phyloP scores from a whole-genome alignment of 2,329 filamentous ascomycete genomes.

The Neoscytalidium dimidiatum region DNA sequence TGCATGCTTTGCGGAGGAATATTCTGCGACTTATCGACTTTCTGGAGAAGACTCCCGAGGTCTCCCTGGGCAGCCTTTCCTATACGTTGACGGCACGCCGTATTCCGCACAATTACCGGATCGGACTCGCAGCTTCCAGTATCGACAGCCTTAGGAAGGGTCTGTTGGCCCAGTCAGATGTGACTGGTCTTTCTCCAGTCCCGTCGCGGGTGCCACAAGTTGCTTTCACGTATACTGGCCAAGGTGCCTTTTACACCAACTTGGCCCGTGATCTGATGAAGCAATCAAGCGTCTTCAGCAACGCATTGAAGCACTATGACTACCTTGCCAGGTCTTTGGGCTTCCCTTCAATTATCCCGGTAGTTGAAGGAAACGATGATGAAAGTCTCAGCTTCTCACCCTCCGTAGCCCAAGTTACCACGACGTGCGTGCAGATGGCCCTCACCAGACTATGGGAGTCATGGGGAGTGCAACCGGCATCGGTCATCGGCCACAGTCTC shows the following conservation, averaged over 20 bases:
- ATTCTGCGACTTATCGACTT: conserved; percentile 20
- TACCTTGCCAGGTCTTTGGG: conserved; percentile 29
- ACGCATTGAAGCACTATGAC: no score
- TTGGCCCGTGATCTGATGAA: conserved; percentile 25
- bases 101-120: conserved; percentile 26
- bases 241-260: conserved; percentile 32
- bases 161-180: no score
- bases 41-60: conserved; percentile 20
- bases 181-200: no score
- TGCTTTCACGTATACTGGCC: conserved; percentile 44
- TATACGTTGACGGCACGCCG: conserved; percentile 32
- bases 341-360: conserved; percentile 32
- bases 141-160: no score
- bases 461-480: conserved; percentile 21
- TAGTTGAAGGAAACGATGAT: conserved; percentile 20
- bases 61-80: conserved; percentile 23
- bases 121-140: conserved; percentile 3
- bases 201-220: conserved; percentile 26
- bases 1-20: conserved; percentile 23
- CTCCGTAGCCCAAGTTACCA: conserved; percentile 40
- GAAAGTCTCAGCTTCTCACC: conserved; percentile 11
- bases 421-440: conserved; percentile 43
- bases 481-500: conserved; percentile 32
- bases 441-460: conserved; percentile 22
- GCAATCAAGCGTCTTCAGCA: no score